Conservation (phyloP, 1,284 basidiomycete genomes). For the Vanrija humicola region DNA sequence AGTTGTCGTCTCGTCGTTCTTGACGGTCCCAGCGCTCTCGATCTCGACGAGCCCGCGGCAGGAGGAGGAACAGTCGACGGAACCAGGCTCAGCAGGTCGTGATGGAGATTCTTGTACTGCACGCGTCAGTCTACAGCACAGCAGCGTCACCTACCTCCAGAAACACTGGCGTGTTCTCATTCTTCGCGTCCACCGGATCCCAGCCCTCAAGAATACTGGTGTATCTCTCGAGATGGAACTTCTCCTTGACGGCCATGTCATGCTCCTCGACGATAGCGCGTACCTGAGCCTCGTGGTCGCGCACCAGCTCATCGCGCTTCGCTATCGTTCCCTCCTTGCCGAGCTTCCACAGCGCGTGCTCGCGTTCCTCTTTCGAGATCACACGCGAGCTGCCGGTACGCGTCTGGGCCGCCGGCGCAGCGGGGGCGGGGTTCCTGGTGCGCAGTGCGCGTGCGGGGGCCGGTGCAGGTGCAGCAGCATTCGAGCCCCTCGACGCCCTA, state of each 20-base stretch:
- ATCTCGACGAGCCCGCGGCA: background rate
- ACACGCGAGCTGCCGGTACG: slow-evolving; percentile 1
- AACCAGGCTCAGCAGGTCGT: slow-evolving; percentile 34
- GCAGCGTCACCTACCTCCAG: slow-evolving; percentile 56
- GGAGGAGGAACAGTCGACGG: slow-evolving; percentile 6
- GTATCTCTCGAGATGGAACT: slow-evolving; percentile 79
- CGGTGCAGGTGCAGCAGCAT: slow-evolving; percentile 4
- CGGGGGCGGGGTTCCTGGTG: background rate
- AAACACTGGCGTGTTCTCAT: slow-evolving; percentile 68
- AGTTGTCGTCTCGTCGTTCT: slow-evolving; percentile 40
- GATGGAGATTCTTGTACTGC: slow-evolving; percentile 31
- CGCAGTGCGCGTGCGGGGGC: background rate
- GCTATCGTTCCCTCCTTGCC: slow-evolving; percentile 23
- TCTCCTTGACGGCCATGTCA: slow-evolving; percentile 74
- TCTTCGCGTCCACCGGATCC: slow-evolving; percentile 70
- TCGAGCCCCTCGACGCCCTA: slow-evolving; percentile 18
- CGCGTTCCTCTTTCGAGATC: slow-evolving; percentile 25
- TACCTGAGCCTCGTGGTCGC: slow-evolving; percentile 59
- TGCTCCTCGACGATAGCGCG: slow-evolving; percentile 62
- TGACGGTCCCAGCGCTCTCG: slow-evolving; percentile 9
- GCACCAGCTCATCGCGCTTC: slow-evolving; percentile 53
- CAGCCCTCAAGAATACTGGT: slow-evolving; percentile 64
- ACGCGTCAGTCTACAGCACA: background rate
- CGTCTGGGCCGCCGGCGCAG: background rate
- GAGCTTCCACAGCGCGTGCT: slow-evolving; percentile 21